Percentiles rank a stretch among this genome's conserved stretches.
Evolutionary conservation across 176 grass and related monocot species (phyloP).

Genomic region (Pharus latifolius): DNA sequence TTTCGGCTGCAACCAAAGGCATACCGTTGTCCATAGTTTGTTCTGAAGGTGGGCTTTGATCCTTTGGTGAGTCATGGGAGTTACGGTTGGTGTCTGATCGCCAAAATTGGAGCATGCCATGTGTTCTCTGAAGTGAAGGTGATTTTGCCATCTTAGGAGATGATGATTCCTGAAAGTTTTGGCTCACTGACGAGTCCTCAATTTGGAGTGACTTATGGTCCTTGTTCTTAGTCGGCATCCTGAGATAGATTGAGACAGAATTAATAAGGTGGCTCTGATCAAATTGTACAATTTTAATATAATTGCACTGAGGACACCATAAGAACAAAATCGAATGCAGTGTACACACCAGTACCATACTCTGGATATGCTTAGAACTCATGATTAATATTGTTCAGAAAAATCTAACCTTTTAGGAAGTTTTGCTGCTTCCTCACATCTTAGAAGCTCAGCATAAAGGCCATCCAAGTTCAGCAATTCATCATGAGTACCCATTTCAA

Average conservation of each 20-base stretch:
- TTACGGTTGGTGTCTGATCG: constrained; percentile 60
- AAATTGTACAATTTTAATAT: not conserved
- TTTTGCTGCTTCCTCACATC: constrained; percentile 97
- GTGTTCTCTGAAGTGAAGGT: constrained; percentile 80
- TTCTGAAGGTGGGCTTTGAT: constrained; percentile 67
- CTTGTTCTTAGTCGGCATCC: constrained; percentile 83
- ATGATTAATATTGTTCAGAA: not conserved
- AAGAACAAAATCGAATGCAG: not conserved
- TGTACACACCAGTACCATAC: not conserved
- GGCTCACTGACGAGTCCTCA: constrained; percentile 51
- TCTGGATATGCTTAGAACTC: not conserved
- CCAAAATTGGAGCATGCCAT: constrained; percentile 61
- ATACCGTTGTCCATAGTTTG: constrained; percentile 52
- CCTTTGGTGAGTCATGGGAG: constrained; percentile 87
- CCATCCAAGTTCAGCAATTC: constrained; percentile 90
- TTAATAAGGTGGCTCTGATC: not conserved
- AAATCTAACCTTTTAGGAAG: constrained; percentile 77
- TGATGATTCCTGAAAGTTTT: constrained; percentile 47
- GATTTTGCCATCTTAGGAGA: constrained; percentile 98
- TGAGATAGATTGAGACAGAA: constrained; percentile 27
- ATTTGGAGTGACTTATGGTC: constrained; percentile 52
- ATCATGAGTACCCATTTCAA: constrained; percentile 99
- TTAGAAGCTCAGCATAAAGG: constrained; percentile 88
- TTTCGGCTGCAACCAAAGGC: constrained; percentile 46
- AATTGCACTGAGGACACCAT: not conserved